A percentile compares a stretch with the other conserved stretches of the same genome.
Conservation (phyloP, 148 eudicot genomes). For the Limonium bicolor region DNA sequence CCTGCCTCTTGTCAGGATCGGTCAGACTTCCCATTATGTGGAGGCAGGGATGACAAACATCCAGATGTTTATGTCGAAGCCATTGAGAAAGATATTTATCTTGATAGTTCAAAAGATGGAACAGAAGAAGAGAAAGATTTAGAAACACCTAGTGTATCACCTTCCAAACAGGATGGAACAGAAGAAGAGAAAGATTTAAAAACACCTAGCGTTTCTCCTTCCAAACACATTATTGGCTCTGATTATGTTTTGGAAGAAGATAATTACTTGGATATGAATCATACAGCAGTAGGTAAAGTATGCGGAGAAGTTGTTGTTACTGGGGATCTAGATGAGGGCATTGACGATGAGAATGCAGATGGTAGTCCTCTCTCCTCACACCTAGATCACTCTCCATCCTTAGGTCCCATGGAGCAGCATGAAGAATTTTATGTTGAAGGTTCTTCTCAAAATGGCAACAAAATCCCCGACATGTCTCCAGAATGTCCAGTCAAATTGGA, state of each 20-base stretch:
- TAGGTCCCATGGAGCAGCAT: too few species aligned
- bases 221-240: not conserved
- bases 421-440: too few species aligned
- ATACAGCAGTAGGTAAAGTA: conserved; percentile 4
- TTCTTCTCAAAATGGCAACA: conserved; percentile 15
- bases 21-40: conserved; percentile 10
- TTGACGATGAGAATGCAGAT: conserved; percentile 6
- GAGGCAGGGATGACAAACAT: conserved; percentile 6
- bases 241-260: not conserved
- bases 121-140: too few species aligned
- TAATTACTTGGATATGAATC: conserved; percentile 2
- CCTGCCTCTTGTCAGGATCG: conserved; percentile 4
- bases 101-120: not conserved
- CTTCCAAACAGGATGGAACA: too few species aligned
- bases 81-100: not conserved
- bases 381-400: conserved; percentile 6
- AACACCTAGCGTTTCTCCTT: conserved; percentile 1
- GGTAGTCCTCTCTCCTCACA: conserved; percentile 3
- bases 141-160: too few species aligned
- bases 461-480: not conserved
- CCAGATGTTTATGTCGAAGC: conserved; percentile 5
- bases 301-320: conserved; percentile 7
- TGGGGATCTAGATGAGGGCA: conserved; percentile 6
- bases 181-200: too few species aligned
- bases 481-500: conserved; percentile 9